Base-by-base conservation (phyloP, 345 rosid genomes). In the Citrus mangshanensis region DNA sequence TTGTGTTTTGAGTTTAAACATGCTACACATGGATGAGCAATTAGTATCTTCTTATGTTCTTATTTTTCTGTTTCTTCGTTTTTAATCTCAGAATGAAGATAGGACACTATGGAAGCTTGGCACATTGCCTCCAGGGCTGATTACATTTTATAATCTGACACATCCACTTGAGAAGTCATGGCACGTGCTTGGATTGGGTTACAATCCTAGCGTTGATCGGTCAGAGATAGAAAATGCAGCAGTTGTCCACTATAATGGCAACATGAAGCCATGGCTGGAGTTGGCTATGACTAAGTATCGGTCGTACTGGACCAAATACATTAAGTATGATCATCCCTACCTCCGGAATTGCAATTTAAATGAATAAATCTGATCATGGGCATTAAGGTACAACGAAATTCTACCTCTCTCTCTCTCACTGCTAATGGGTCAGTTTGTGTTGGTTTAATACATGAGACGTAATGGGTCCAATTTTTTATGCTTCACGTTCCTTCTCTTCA, bases 201-300 rank as follows among this genome's bases (percentile, higher is more conserved):
- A 97, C 76, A 93, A 93, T 87, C 99, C 99, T 21, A 93, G 98
- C 76, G 49, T 97, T 27, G 95, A 86, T 79, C 86, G 84, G 61
- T 84, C 87, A 56, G 98, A 97, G 86, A 94, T 97, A 49, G 95
- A 92, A 51, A 91, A 82, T 63, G 99, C 99, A 61, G 98, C 98
- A 21, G 99, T 97, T 60, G 59, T 97, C 74, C 99, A 97, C 82
- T 97, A 97, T 78, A 97, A 97, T 56, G 99, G 98, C 80, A 97
- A 97, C 87, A 97, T 97, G 99, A 97, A 97, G 85, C 99, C 99
- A 1, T 97, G 99, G 99, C 87, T 97, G 73, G 99, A 97, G 88
- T 81, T 97, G 71, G 95, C 98, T 8, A 97, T 97, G 98, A 88
- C 98, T 38, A 97, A 92, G 77, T 97, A 97, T 75, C 89, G 98